These are phyloP conservation scores for Sequoia sempervirens DNA, from an alignment of 75 land plant genomes.

Conservation along the genomic window DNA sequence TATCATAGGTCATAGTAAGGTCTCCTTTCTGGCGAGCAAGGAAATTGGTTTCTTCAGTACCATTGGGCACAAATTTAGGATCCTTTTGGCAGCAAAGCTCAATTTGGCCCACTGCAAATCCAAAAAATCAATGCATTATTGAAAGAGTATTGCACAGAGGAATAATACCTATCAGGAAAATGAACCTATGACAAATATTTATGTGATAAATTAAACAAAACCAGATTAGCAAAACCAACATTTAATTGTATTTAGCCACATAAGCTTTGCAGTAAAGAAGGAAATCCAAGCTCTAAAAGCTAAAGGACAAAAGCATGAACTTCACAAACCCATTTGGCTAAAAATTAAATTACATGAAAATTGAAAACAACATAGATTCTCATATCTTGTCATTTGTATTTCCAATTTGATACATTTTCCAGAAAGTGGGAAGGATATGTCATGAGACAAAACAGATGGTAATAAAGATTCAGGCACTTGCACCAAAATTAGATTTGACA, in stretches of 20 bases:
- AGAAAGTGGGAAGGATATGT: no score
- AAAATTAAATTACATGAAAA: no score
- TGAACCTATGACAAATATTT: background rate
- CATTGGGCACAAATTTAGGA: conserved; percentile 32
- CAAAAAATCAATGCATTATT: conserved; percentile 1
- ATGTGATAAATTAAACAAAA: background rate
- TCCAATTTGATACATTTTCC: no score
- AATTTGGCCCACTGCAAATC: conserved; percentile 27
- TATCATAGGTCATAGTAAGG: conserved; percentile 64
- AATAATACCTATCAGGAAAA: background rate
- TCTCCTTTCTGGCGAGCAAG: conserved; percentile 57
- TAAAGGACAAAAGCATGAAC: no score
- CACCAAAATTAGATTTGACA: no score
- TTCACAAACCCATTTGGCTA: no score
- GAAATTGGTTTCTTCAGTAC: conserved; percentile 20
- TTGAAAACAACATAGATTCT: no score
- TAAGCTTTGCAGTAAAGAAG: no score
- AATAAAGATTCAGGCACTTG: no score
- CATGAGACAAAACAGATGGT: no score
- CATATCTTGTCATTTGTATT: no score
- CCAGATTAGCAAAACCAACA: background rate
- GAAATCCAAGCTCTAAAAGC: no score
- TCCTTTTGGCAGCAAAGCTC: conserved; percentile 61
- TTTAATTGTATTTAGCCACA: background rate
- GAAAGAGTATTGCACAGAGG: background rate